Base-by-base conservation (phyloP, 2,329 filamentous ascomycete genomes). In the Sporothrix humicola region DNA sequence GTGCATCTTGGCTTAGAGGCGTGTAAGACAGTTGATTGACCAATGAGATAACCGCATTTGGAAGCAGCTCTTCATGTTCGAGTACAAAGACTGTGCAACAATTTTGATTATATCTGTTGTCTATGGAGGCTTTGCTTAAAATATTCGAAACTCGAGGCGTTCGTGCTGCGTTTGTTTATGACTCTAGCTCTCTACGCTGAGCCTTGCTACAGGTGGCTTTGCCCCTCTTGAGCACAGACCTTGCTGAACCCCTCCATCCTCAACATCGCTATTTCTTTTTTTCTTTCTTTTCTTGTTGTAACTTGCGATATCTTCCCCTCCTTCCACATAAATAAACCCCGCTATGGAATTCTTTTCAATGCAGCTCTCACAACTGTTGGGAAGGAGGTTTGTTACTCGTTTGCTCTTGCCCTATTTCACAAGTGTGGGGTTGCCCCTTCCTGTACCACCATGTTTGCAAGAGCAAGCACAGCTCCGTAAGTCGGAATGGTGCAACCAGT, bases 191-290 rank as follows among this genome's bases (percentile, higher is more conserved):
- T 23, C 10, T 26, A 23, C 20, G 52, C n/a, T n/a, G 23, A 26
- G 52, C 10, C 13, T 13, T 23, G 52, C n/a, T 17, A 56, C 9
- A 54, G 52, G 2, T 37, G 31, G 31, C 31, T 37, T 7, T 56
- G 61, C 42, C 61, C 61, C 61, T 65, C 61, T 10, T 26, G 20
- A 65, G 61, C 61, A 46, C 61, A 66, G 20, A 48, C 61, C 42
- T 48, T 46, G 13, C 20, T 20, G 58, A 31, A 26, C 42, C 61
- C 61, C 61, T 26, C 20, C 13, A 65, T 48, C 10, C 2, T 23
- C 42, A 46, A 23, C 61, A 48, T 20, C 61, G 26, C 52, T 56
- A n/a, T 7, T 56, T 23, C 20, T 26, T 56, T 20, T 20, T 23
- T 13, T 20, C 15, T 9, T 20, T 10, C 8, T 63, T 63, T 10